Evolutionary conservation across 805 yeast species (phyloP).

Genomic region (Cyberlindnera petersonii): DNA sequence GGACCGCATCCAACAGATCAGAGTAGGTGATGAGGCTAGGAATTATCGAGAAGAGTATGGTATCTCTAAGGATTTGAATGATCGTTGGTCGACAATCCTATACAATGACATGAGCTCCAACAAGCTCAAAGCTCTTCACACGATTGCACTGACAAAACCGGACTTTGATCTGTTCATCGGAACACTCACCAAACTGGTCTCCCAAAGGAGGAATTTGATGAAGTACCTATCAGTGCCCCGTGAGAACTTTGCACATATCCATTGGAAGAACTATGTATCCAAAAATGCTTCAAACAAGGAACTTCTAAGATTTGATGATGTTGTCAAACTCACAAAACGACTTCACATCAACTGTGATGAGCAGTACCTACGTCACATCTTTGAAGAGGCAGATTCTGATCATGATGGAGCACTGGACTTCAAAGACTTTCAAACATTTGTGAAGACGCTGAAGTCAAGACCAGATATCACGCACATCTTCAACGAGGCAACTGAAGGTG

Average conservation of each 20-base stretch:
- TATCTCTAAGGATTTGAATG: slow-evolving; percentile 58
- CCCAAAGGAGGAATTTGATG: slow-evolving; percentile 58
- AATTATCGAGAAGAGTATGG: slow-evolving; percentile 85
- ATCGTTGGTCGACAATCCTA: slow-evolving; percentile 77
- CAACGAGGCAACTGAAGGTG: slow-evolving; percentile 29
- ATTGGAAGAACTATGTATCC: slow-evolving; percentile 53
- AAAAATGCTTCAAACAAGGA: slow-evolving; percentile 34
- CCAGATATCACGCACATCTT: slow-evolving; percentile 57
- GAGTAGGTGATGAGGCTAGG: slow-evolving; percentile 67
- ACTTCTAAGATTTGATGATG: slow-evolving; percentile 58
- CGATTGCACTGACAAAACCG: slow-evolving; percentile 54
- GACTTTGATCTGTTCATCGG: slow-evolving; percentile 53
- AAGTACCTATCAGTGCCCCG: slow-evolving; percentile 60
- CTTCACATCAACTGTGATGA: slow-evolving; percentile 70
- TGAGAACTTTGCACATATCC: slow-evolving; percentile 56
- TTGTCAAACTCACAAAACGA: slow-evolving; percentile 57
- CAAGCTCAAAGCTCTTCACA: slow-evolving; percentile 74
- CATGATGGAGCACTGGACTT: slow-evolving; percentile 55
- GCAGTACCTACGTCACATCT: slow-evolving; percentile 45
- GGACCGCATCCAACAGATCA: slow-evolving; percentile 61
- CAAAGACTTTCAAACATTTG: slow-evolving; percentile 72
- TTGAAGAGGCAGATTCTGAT: slow-evolving; percentile 49
- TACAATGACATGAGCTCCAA: slow-evolving; percentile 56
- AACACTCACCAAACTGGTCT: slow-evolving; percentile 52
- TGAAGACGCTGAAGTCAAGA: slow-evolving; percentile 60